Evolutionary conservation across 2,329 filamentous ascomycete genomes (phyloP).

Genomic region (Colletotrichum sp.): DNA sequence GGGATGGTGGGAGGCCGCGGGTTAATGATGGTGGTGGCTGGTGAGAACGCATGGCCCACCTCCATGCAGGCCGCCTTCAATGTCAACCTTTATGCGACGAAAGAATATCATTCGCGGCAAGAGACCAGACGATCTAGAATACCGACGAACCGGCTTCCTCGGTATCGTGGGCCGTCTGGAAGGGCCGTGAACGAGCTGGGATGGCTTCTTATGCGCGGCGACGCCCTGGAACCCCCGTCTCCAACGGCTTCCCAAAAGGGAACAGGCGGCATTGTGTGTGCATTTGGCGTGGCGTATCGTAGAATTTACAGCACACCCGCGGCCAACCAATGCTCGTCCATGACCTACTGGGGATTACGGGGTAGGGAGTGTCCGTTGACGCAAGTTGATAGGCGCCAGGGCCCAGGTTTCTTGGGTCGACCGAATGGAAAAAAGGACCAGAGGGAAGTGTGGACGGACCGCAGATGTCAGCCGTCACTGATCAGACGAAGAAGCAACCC

Average conservation of each 20-base stretch:
- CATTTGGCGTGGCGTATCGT: constrained; percentile 8
- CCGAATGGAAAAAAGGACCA: neutral
- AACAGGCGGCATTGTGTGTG: neutral
- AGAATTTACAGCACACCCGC: neutral
- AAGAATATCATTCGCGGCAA: neutral
- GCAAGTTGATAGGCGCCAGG: constrained; percentile 14
- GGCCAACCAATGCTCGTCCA: neutral
- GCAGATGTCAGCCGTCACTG: constrained; percentile 18
- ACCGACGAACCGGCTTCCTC: constrained; percentile 12
- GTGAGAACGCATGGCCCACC: neutral
- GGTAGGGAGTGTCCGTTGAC: constrained; percentile 14
- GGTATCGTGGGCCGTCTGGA: neutral
- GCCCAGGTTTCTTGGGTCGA: neutral
- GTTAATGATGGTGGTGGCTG: neutral
- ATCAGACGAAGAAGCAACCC: constrained; percentile 17
- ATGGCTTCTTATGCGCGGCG: constrained; percentile 14
- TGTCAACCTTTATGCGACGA: constrained; percentile 9
- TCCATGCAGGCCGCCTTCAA: neutral
- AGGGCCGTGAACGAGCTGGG: constrained; percentile 2
- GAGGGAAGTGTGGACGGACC: neutral
- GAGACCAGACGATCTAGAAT: constrained; percentile 14
- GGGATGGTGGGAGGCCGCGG: neutral
- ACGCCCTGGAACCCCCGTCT: neutral
- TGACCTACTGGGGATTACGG: neutral
- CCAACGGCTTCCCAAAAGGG: constrained; percentile 1